phyloP scores from a whole-genome alignment of 768 basidiomycete species.

The Postia placenta region DNA sequence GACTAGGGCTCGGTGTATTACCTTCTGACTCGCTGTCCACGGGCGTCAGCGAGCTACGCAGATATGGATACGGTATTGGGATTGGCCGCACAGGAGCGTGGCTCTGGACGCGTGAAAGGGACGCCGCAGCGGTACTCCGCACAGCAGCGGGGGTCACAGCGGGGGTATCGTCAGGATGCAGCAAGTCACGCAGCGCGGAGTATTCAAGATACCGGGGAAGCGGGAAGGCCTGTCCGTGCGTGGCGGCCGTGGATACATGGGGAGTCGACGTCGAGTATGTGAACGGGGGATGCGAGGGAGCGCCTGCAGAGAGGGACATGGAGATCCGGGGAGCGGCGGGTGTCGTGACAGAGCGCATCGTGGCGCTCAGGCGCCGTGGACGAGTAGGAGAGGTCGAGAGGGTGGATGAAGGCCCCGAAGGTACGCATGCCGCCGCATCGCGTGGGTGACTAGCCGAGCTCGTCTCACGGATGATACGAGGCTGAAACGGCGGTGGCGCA shows the following conservation, averaged over 20 bases:
- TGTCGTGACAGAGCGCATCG: constrained; percentile 10
- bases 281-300: not conserved
- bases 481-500: constrained; percentile 24
- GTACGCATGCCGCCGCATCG: constrained; percentile 22
- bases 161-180: constrained; percentile 50
- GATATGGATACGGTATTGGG: constrained; percentile 19
- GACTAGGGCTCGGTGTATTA: constrained; percentile 43
- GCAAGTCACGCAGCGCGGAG: constrained; percentile 63
- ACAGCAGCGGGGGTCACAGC: constrained; percentile 6
- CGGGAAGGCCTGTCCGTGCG: constrained; percentile 36
- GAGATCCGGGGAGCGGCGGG: not conserved
- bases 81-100: constrained; percentile 5
- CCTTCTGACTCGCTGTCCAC: constrained; percentile 67
- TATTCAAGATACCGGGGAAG: constrained; percentile 74
- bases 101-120: not conserved
- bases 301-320: not conserved
- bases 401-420: constrained; percentile 32
- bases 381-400: constrained; percentile 40
- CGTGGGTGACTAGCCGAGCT: constrained; percentile 29
- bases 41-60: constrained; percentile 21
- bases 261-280: not conserved
- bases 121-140: not conserved
- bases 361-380: constrained; percentile 40
- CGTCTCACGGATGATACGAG: constrained; percentile 62
- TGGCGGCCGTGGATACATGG: not conserved